These are phyloP conservation scores for Suillus discolor DNA, from an alignment of 768 basidiomycete species.

Conservation along the genomic window DNA sequence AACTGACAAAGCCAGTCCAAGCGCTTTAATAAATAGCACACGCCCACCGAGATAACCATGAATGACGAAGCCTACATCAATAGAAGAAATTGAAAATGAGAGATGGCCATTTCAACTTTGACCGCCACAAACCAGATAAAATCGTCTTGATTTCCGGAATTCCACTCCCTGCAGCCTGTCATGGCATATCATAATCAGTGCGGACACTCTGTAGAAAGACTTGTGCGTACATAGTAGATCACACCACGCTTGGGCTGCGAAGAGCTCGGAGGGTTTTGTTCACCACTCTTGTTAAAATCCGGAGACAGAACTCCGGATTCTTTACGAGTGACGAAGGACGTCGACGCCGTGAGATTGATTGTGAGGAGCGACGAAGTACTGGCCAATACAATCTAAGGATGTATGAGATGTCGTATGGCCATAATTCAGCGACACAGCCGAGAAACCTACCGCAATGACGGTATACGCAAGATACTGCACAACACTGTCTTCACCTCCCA, in stretches of 20 bases:
- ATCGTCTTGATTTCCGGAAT: constrained; percentile 98
- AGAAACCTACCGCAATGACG: constrained; percentile 69
- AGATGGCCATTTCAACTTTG: background rate
- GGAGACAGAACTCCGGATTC: constrained; percentile 75
- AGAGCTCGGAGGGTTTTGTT: constrained; percentile 18
- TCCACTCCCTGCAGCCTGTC: constrained; percentile 89
- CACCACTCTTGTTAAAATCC: constrained; percentile 41
- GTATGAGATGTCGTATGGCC: background rate
- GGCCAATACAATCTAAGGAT: constrained; percentile 68
- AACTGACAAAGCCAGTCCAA: constrained; percentile 88
- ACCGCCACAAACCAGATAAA: constrained; percentile 60
- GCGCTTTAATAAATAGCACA: constrained; percentile 85
- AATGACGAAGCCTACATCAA: constrained; percentile 80
- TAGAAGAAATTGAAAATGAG: constrained; percentile 17
- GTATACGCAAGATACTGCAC: constrained; percentile 74
- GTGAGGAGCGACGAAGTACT: constrained; percentile 78
- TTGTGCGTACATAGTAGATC: constrained; percentile 75
- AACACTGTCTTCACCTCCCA: constrained; percentile 41
- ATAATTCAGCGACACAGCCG: constrained; percentile 11
- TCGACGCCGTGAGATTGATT: constrained; percentile 84
- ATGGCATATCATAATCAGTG: constrained; percentile 15
- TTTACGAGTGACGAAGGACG: constrained; percentile 85
- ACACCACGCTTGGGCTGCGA: constrained; percentile 57
- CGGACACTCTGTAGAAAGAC: background rate
- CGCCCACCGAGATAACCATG: constrained; percentile 95